These are phyloP conservation scores for Nakazawaea pomicola DNA, from an alignment of 805 yeast genomes.

Conservation along the genomic window DNA sequence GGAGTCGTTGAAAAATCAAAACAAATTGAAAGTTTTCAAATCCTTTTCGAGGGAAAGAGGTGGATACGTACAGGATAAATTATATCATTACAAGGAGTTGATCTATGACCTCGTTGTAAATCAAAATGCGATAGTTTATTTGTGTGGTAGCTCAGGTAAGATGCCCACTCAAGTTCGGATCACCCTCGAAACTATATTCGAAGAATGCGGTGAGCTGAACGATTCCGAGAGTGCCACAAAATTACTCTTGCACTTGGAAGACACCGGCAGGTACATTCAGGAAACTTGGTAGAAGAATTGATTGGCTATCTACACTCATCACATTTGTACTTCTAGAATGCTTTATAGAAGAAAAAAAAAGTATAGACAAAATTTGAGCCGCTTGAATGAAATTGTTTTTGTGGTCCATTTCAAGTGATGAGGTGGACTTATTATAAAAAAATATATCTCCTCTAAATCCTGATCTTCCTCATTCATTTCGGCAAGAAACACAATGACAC, in stretches of 20 bases:
- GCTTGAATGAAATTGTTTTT: too few relatives aligned
- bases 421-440: too few relatives aligned
- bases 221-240: constrained; percentile 41
- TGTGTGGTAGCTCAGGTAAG: constrained; percentile 91
- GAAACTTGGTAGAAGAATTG: constrained; percentile 68
- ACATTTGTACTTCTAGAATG: too few relatives aligned
- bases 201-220: constrained; percentile 36
- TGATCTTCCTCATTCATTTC: too few relatives aligned
- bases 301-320: too few relatives aligned
- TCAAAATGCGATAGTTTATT: constrained; percentile 56
- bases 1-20: constrained; percentile 28
- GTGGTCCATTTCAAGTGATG: too few relatives aligned
- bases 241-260: constrained; percentile 58
- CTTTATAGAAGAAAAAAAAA: too few relatives aligned
- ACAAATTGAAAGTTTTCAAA: constrained; percentile 30
- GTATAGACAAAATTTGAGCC: too few relatives aligned
- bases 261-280: constrained; percentile 63
- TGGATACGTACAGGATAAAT: constrained; percentile 75
- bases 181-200: constrained; percentile 64
- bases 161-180: constrained; percentile 89
- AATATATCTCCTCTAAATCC: too few relatives aligned
- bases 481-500: too few relatives aligned
- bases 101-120: constrained; percentile 51
- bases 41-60: constrained; percentile 48
- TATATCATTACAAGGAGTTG: constrained; percentile 45